These are phyloP conservation scores for Candida ponderosae DNA, from an alignment of 805 yeast genomes.

Conservation along the genomic window DNA sequence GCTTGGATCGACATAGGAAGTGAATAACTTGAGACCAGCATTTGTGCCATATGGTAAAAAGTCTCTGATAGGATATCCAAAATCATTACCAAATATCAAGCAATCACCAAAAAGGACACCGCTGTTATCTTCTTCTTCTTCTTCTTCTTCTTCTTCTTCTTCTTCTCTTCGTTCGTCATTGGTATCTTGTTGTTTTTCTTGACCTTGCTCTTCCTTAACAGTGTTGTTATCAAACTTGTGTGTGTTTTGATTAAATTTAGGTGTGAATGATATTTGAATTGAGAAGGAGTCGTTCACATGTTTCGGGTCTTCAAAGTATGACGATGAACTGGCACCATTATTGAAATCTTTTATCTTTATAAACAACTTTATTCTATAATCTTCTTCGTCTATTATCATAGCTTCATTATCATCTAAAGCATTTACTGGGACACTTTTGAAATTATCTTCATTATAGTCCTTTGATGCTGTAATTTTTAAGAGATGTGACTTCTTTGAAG, in stretches of 20 bases:
- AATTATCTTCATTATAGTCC: conserved; percentile 5
- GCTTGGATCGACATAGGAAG: conserved; percentile 54
- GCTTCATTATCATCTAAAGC: conserved; percentile 22
- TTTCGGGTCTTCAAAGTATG: conserved; percentile 20
- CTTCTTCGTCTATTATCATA: conserved; percentile 26
- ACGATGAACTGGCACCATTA: conserved; percentile 19
- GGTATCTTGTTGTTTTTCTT: too few species aligned
- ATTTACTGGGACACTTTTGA: conserved; percentile 35
- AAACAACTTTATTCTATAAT: conserved; percentile 29
- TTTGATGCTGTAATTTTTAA: conserved; percentile 7
- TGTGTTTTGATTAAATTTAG: conserved; percentile 24
- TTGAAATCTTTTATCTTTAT: conserved; percentile 41
- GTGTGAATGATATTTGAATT: conserved; percentile 33
- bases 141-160: too few species aligned
- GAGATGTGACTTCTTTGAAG: too few species aligned
- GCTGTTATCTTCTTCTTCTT: too few species aligned
- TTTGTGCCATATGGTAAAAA: conserved; percentile 49
- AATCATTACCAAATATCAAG: conserved; percentile 66
- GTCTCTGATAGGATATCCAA: conserved; percentile 48
- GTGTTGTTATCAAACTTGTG: too few species aligned
- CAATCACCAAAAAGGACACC: conserved; percentile 38
- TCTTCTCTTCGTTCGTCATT: too few species aligned
- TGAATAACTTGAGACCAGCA: conserved; percentile 48
- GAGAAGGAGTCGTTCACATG: conserved; percentile 21
- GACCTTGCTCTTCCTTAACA: too few species aligned